Evolutionary conservation across 23 red algal species (phyloP).

Genomic region (Cyanidioschyzon merolae): DNA sequence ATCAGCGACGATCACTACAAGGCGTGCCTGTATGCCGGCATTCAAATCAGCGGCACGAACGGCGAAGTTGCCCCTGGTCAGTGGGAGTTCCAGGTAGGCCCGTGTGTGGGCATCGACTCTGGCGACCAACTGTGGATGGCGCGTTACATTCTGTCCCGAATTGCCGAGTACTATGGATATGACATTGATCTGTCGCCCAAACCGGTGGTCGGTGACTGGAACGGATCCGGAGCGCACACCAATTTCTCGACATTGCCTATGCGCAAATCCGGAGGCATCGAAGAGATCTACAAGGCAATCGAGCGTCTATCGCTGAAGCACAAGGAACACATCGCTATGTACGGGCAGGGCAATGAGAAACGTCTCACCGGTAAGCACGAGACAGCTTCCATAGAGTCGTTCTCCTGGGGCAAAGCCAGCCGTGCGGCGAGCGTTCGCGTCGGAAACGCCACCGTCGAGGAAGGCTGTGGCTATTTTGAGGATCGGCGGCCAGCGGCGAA

Average conservation of each 20-base stretch:
- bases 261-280: constrained; percentile 73
- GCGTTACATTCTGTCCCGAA: constrained; percentile 75
- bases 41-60: constrained; percentile 78
- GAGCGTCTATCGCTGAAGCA: constrained; percentile 44
- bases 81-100: constrained; percentile 91
- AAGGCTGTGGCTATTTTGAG: constrained; percentile 92
- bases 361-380: constrained; percentile 83
- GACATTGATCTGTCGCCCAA: constrained; percentile 60
- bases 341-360: constrained; percentile 85
- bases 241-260: constrained; percentile 97
- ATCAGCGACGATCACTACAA: constrained; percentile 67
- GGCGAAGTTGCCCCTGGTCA: constrained; percentile 81
- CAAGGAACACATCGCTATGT: constrained; percentile 79
- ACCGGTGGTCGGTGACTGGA: constrained; percentile 92
- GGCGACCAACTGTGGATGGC: constrained; percentile 96
- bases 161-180: constrained; percentile 60
- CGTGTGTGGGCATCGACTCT: constrained; percentile 72
- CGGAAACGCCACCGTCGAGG: constrained; percentile 41
- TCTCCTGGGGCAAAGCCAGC: constrained; percentile 74
- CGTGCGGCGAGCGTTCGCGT: constrained; percentile 82
- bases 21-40: constrained; percentile 84
- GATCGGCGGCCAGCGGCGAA: constrained; percentile 81
- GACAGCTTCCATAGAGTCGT: constrained; percentile 61
- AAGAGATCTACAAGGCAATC: constrained; percentile 61
- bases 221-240: constrained; percentile 89